These are phyloP conservation scores for Tilletia indica DNA, from an alignment of 1,284 basidiomycete species.

Conservation along the genomic window DNA sequence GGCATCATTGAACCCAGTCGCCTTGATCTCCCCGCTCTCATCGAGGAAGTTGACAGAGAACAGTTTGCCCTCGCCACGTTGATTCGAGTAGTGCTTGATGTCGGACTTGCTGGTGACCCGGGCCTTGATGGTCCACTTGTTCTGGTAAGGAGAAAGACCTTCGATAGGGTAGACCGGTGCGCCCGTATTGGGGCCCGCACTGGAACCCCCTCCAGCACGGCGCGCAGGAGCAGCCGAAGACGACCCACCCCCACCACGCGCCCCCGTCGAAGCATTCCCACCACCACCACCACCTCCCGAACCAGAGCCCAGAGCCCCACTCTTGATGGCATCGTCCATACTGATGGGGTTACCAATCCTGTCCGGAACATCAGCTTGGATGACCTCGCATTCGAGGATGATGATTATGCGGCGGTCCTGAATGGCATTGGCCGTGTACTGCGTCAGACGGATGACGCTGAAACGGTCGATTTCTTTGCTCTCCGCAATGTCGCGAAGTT, in stretches of 20 bases:
- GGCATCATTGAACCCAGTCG: constrained; percentile 82
- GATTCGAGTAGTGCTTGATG: constrained; percentile 84
- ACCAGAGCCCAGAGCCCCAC: neutral
- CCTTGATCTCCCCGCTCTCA: constrained; percentile 65
- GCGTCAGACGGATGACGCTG: constrained; percentile 71
- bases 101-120: constrained; percentile 87
- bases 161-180: constrained; percentile 78
- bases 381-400: constrained; percentile 68
- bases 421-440: constrained; percentile 79
- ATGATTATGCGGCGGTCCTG: constrained; percentile 79
- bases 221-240: neutral
- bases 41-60: constrained; percentile 94
- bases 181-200: neutral
- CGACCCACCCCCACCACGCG: neutral
- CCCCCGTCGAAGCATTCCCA: neutral
- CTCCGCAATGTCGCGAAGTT: constrained; percentile 76
- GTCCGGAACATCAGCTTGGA: constrained; percentile 31
- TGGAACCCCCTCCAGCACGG: neutral
- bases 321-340: constrained; percentile 31
- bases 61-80: constrained; percentile 88
- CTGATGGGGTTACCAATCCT: constrained; percentile 46
- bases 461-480: constrained; percentile 71
- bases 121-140: constrained; percentile 94
- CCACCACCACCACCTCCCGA: neutral
- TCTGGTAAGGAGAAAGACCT: constrained; percentile 91